Conservation (phyloP, 2,329 filamentous ascomycete species). For the Aspergillus vadensis region DNA sequence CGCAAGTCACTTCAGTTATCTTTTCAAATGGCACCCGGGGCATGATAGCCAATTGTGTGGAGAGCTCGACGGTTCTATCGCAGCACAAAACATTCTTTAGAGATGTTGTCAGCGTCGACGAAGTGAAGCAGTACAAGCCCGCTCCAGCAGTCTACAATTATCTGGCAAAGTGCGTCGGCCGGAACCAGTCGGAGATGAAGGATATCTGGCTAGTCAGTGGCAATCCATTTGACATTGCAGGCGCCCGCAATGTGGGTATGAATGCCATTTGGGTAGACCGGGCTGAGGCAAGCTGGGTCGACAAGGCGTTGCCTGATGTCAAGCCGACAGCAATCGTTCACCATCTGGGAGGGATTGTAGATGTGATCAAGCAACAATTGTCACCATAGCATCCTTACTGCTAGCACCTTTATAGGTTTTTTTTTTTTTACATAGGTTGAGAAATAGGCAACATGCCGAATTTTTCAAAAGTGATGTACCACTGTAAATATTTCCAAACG, state of each 20-base stretch:
- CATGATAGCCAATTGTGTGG: conserved; percentile 65
- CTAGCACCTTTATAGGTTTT: neutral
- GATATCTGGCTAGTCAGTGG: conserved; percentile 69
- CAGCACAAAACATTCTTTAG: conserved; percentile 53
- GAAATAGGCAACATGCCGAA: neutral
- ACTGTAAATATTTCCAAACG: conserved; percentile 51
- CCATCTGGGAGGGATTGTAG: conserved; percentile 61
- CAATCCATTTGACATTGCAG: conserved; percentile 73
- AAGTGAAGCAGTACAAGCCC: conserved; percentile 65
- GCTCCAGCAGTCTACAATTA: conserved; percentile 63
- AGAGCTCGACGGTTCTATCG: conserved; percentile 58
- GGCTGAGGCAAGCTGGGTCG: conserved; percentile 63
- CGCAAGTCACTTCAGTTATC: conserved; percentile 57
- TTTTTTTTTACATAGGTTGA: too few species aligned
- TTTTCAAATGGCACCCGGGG: conserved; percentile 70
- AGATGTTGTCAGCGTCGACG: conserved; percentile 64
- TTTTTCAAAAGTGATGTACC: conserved; percentile 34
- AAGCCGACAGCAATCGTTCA: conserved; percentile 58
- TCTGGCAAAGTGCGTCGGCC: conserved; percentile 55
- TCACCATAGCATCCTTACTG: neutral
- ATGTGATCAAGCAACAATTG: conserved; percentile 33
- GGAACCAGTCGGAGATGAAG: conserved; percentile 44
- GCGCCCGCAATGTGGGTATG: conserved; percentile 63
- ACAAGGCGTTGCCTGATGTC: conserved; percentile 56
- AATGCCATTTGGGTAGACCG: conserved; percentile 68